These are phyloP conservation scores for Candolleomyces eurysporus DNA, from an alignment of 768 basidiomycete species.

Conservation along the genomic window DNA sequence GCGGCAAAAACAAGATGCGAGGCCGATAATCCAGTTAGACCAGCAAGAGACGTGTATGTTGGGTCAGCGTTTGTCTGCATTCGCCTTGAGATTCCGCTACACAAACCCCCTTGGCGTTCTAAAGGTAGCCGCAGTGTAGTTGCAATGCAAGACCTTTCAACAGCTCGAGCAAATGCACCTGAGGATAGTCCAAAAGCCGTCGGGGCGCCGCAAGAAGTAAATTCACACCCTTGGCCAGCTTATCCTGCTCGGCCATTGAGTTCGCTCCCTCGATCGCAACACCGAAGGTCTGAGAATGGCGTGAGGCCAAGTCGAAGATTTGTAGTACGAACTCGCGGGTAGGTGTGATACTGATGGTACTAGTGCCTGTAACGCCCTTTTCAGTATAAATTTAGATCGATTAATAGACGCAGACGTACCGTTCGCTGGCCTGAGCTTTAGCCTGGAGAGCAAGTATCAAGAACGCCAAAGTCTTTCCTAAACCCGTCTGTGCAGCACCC, in stretches of 20 bases:
- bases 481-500: constrained; percentile 95
- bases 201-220: constrained; percentile 96
- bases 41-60: too few species aligned
- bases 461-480: constrained; percentile 96
- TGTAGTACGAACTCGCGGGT: constrained; percentile 96
- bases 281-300: constrained; percentile 95
- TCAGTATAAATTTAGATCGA: not conserved
- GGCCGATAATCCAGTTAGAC: too few species aligned
- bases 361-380: constrained; percentile 63
- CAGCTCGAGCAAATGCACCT: constrained; percentile 50
- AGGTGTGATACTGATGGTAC: constrained; percentile 91
- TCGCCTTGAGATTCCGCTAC: constrained; percentile 88
- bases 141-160: not conserved
- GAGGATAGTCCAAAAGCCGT: constrained; percentile 88
- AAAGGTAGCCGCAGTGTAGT: constrained; percentile 5
- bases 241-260: constrained; percentile 90
- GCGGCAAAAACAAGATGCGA: too few species aligned
- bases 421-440: constrained; percentile 97
- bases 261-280: constrained; percentile 99
- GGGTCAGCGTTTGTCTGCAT: too few species aligned
- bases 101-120: constrained; percentile 97
- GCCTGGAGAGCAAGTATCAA: constrained; percentile 87
- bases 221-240: constrained; percentile 94
- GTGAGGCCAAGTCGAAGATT: constrained; percentile 96
- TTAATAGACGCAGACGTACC: constrained; percentile 38